phyloP scores from a whole-genome alignment of 2,329 filamentous ascomycete genomes.

The Leptoxyphium fumago region DNA sequence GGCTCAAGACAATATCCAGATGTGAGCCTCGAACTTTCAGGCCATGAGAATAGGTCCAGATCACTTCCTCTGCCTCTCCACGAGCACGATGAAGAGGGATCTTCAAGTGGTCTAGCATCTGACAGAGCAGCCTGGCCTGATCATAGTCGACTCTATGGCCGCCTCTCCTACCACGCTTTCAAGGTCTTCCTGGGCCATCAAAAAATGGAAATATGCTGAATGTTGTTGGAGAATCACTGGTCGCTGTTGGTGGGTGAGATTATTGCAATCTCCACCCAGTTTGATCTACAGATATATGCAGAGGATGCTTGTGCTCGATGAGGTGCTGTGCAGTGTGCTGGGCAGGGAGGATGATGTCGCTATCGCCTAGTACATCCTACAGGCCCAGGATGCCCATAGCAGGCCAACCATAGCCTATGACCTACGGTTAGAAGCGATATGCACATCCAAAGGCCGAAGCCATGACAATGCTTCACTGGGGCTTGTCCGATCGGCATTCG shows the following conservation, averaged over 20 bases:
- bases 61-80: conserved; percentile 28
- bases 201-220: conserved; percentile 42
- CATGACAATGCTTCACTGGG: too few relatives aligned
- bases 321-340: conserved; percentile 25
- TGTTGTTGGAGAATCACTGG: too few relatives aligned
- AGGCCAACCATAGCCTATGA: background rate
- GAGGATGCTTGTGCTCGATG: conserved; percentile 19
- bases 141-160: conserved; percentile 20
- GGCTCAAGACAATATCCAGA: too few relatives aligned
- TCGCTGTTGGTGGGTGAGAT: conserved; percentile 22
- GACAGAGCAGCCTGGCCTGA: conserved; percentile 19
- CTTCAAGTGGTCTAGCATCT: conserved; percentile 24
- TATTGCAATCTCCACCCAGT: conserved; percentile 32
- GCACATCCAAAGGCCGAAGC: too few relatives aligned
- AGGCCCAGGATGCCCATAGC: conserved; percentile 12
- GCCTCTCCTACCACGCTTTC: conserved; percentile 20
- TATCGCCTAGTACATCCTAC: conserved; percentile 25
- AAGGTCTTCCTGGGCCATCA: conserved; percentile 33
- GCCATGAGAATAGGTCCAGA: too few relatives aligned
- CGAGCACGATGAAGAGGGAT: conserved; percentile 31
- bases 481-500: too few relatives aligned
- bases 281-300: conserved; percentile 30
- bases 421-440: background rate
- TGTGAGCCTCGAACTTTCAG: too few relatives aligned
- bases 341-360: too few relatives aligned